A percentile compares a stretch with the other conserved stretches of the same genome.
phyloP scores from a whole-genome alignment of 1,284 basidiomycete species.

The Cutaneotrichosporon sp. region DNA sequence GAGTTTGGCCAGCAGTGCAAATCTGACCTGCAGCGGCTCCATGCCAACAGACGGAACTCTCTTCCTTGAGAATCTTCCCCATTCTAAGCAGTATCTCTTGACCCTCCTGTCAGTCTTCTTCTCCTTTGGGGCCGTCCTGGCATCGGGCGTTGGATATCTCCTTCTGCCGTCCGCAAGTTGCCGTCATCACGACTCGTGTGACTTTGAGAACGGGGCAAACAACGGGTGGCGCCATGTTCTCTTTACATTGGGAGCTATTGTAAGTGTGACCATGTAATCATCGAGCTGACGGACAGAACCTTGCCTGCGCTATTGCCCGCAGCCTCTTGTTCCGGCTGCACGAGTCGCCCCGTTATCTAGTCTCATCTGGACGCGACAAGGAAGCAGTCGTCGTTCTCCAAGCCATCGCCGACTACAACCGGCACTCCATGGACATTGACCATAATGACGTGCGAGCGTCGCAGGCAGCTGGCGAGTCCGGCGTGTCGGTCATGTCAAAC shows the following conservation, averaged over 20 bases:
- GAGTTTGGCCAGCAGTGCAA: conserved; percentile 15
- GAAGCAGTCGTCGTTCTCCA: conserved; percentile 80
- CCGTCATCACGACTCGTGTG: conserved; percentile 48
- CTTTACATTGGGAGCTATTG: conserved; percentile 67
- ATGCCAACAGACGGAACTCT: conserved; percentile 97
- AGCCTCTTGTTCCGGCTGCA: conserved; percentile 86
- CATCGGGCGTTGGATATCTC: conserved; percentile 72
- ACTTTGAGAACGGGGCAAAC: conserved; percentile 65
- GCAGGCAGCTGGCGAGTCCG: conserved; percentile 3
- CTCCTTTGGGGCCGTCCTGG: conserved; percentile 81
- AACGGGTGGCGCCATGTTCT: conserved; percentile 84
- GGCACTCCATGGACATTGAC: conserved; percentile 63
- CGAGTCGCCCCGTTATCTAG: conserved; percentile 89
- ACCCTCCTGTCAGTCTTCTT: conserved; percentile 96
- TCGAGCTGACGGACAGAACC: conserved; percentile 60
- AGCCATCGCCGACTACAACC: conserved; percentile 81
- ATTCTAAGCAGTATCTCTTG: conserved; percentile 84
- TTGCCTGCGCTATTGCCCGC: conserved; percentile 79
- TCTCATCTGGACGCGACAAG: conserved; percentile 73
- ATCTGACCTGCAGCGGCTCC: conserved; percentile 57
- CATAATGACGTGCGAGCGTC: conserved; percentile 63
- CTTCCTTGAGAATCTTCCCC: conserved; percentile 89
- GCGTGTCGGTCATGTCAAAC: background rate
- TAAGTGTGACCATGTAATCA: conserved; percentile 51
- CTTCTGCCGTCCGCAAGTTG: conserved; percentile 79